phyloP scores from a whole-genome alignment of 306 rosid genomes.

The Ceratonia siliqua region DNA sequence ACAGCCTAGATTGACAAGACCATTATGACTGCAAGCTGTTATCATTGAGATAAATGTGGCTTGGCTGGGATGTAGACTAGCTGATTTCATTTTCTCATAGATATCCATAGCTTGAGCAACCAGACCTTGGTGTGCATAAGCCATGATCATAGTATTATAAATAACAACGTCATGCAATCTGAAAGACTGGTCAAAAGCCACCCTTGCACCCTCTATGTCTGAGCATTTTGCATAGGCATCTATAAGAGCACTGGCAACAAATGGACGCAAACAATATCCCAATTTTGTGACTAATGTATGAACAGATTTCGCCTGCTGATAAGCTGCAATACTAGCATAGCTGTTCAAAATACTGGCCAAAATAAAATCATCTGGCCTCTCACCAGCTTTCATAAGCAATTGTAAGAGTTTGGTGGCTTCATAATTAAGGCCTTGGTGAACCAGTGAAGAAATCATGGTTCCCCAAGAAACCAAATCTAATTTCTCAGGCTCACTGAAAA shows the following conservation, averaged over 20 bases:
- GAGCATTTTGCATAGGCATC: conserved; percentile 69
- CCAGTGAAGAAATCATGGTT: conserved; percentile 52
- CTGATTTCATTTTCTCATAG: conserved; percentile 48
- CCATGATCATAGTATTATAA: conserved; percentile 57
- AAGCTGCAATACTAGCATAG: conserved; percentile 47
- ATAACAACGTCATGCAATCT: conserved; percentile 45
- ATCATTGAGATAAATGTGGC: conserved; percentile 55
- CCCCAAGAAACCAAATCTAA: conserved; percentile 53
- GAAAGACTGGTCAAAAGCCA: conserved; percentile 37
- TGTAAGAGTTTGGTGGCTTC: conserved; percentile 45
- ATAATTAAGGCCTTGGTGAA: conserved; percentile 39
- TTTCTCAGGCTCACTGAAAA: conserved; percentile 40
- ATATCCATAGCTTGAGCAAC: conserved; percentile 42
- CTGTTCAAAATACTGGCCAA: conserved; percentile 54
- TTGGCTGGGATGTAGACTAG: conserved; percentile 49
- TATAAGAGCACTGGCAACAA: conserved; percentile 57
- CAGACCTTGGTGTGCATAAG: conserved; percentile 60
- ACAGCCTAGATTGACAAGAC: conserved; percentile 49
- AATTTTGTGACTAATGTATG: conserved; percentile 47
- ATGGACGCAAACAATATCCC: conserved; percentile 48
- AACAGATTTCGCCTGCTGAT: conserved; percentile 41
- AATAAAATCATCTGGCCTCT: conserved; percentile 54
- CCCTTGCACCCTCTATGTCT: conserved; percentile 45
- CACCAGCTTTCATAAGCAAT: conserved; percentile 41
- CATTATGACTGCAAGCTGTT: conserved; percentile 60